Percentiles rank a stretch among this genome's conserved stretches.
phyloP scores from a whole-genome alignment of 164 flowering plant genomes.

The Tinospora cordifolia region DNA sequence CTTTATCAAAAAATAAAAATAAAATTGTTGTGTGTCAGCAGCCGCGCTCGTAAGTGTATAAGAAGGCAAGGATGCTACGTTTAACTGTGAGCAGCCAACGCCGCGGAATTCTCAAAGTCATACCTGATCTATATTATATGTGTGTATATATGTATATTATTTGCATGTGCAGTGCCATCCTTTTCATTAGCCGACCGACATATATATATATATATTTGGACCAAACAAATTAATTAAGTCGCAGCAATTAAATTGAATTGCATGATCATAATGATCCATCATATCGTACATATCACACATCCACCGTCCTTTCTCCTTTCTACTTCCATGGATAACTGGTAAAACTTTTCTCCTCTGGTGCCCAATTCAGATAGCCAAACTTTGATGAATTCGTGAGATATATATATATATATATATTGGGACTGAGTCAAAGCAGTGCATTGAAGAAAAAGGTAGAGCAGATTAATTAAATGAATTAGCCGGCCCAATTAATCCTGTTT shows the following conservation, averaged over 20 bases:
- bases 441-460: no score
- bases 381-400: no score
- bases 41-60: no score
- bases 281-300: no score
- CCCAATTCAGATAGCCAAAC: neutral
- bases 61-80: conserved; percentile 4
- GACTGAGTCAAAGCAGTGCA: no score
- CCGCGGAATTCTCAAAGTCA: neutral
- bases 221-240: neutral
- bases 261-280: neutral
- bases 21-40: neutral
- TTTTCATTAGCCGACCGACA: neutral
- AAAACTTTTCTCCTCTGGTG: neutral
- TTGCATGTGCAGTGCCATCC: neutral
- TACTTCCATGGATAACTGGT: neutral
- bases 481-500: no score
- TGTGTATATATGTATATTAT: no score
- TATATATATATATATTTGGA: neutral
- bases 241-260: neutral
- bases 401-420: no score
- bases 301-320: neutral
- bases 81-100: conserved; percentile 5
- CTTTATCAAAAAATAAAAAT: no score
- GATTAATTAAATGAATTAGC: no score
- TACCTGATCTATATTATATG: neutral